Evolutionary conservation across 306 rosid species (phyloP).

Genomic region (Lathyrus oleraceus): DNA sequence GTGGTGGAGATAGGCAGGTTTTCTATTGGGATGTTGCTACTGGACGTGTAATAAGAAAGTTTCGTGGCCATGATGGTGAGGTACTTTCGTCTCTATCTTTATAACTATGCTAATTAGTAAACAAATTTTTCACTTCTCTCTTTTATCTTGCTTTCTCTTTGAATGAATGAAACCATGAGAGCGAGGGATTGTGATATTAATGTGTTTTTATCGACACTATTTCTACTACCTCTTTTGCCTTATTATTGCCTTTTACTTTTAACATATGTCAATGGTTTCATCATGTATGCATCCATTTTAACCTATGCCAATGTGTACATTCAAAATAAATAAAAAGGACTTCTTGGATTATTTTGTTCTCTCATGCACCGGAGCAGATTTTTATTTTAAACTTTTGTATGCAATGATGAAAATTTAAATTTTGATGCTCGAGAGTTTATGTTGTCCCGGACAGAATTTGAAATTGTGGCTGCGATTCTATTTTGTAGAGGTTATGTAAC

Average conservation of each 20-base stretch:
- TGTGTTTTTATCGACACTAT: not conserved
- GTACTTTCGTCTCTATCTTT: constrained; percentile 28
- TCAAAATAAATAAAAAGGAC: not conserved
- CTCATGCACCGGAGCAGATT: not conserved
- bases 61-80: constrained; percentile 90
- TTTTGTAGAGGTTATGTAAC: not conserved
- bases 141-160: not conserved
- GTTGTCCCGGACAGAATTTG: not conserved
- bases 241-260: constrained; percentile 2
- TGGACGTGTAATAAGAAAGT: constrained; percentile 80
- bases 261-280: not conserved
- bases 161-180: not conserved
- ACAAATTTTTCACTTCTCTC: not conserved
- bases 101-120: not conserved
- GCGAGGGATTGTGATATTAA: not conserved
- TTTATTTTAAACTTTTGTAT: not conserved
- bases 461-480: not conserved
- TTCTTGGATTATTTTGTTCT: not conserved
- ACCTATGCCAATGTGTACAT: not conserved
- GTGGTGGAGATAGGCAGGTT: constrained; percentile 87
- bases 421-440: not conserved
- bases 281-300: not conserved
- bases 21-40: constrained; percentile 92
- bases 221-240: not conserved
- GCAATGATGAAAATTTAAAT: not conserved